Base-by-base conservation (phyloP, 495 filamentous ascomycete species). In the Cladorrhinum samala region DNA sequence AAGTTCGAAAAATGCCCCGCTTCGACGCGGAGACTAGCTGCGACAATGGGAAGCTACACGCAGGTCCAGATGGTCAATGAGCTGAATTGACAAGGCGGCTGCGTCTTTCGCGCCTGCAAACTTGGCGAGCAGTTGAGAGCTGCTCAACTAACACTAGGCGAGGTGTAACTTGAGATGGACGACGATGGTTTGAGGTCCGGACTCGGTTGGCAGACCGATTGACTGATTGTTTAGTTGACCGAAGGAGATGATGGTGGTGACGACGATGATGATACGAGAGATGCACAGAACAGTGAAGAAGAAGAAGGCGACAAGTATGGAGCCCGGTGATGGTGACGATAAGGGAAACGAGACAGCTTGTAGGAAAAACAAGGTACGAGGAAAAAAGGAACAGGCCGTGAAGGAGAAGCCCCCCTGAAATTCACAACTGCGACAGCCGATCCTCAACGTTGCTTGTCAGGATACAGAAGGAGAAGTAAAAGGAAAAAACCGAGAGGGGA, bases 351-450 rank as follows among this genome's bases (percentile, higher is more conserved):
- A 58, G 46, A 54, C 56, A 52, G 30, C 44, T 46, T 53, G 41
- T 44, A 53, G 56, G 58, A 63, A 61, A 57, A 64, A 55, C 47
- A 51, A 66, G 41, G 60, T 59, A 49, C 60, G 56, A 67, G 49
- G 56, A 67, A 59, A 66, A 75, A 77, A 74, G 62, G 66, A 76
- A 76, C 74, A 68, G 69, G 68, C 70, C 71, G 71, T 71, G 43
- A 73, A 67, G 67, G 60, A 71, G 70, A 67, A 73, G 68, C 65
- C 71, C 66, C 68, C 71, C 68, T 73, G 70, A 70, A 63, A 69
- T 70, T 69, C 69, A 69, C 64, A 67, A 67, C 72, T 65, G 56
- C 66, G 42, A 50, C 63, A 60, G 66, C 57, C 63, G 58, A 57
- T 54, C 64, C 56, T 55, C 44, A 53, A 56, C 49, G 58, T 56